Conservation (phyloP, 306 rosid species). For the Quercus bicolor region DNA sequence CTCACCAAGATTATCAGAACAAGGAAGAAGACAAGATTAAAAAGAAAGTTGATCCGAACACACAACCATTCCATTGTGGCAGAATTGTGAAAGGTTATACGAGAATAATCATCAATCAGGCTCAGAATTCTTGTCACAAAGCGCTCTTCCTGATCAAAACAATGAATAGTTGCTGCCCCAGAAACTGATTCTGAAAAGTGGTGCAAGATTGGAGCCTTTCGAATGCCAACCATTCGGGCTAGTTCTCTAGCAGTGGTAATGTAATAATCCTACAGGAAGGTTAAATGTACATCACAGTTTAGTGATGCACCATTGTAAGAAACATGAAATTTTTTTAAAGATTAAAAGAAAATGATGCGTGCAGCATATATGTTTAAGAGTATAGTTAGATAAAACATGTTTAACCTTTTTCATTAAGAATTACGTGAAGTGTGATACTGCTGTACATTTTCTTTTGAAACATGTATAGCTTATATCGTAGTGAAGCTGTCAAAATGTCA, state of each 20-base stretch:
- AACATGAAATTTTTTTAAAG: background rate
- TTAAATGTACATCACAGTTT: background rate
- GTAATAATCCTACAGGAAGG: conserved; percentile 58
- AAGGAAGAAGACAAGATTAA: conserved; percentile 61
- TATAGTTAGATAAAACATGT: background rate
- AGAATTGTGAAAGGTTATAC: conserved; percentile 68
- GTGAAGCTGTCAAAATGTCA: background rate
- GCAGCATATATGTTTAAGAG: background rate
- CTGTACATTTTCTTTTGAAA: background rate
- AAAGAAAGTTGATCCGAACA: conserved; percentile 68
- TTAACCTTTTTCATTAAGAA: background rate
- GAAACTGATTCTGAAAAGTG: conserved; percentile 75
- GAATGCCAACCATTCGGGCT: conserved; percentile 79
- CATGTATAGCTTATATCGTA: background rate
- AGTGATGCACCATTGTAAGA: background rate
- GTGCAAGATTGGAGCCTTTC: conserved; percentile 77
- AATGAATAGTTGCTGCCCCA: conserved; percentile 64
- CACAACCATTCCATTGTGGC: conserved; percentile 91
- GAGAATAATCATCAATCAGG: conserved; percentile 61
- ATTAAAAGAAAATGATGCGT: background rate
- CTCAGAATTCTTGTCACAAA: conserved; percentile 42
- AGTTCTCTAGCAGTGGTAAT: conserved; percentile 78
- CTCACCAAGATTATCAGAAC: conserved; percentile 63
- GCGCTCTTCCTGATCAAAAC: conserved; percentile 62
- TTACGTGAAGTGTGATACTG: background rate